Base-by-base conservation (phyloP, 139 green algal species). In the Chlamydomonas sp. region DNA sequence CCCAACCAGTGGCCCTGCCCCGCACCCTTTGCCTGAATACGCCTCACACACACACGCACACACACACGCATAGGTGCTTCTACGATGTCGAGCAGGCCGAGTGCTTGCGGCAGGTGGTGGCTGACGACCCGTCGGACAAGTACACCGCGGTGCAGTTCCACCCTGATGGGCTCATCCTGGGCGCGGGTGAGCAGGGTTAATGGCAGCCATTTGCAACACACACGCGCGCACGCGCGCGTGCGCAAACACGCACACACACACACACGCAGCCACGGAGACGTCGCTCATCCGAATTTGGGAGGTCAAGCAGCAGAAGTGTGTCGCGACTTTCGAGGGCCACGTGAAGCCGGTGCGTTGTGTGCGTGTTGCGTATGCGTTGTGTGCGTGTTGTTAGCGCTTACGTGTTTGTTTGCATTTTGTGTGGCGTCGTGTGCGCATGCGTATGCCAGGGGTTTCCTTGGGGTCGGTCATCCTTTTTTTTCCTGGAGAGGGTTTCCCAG, bases 141-240 rank as follows among this genome's bases (percentile, higher is more conserved):
- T 83, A 80, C 66, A 80, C 79, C 3, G 58, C 67, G 26, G 35
- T 83, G 8, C 63, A 76, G 20, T 88, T 95, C 49, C 90, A 97
- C 72, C 90, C 89, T 2, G 91, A 97, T 64, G 90, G 91, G 29
- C 76, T 96, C 28, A 92, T 98, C 63, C 81, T 96, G 38, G 88
- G 85, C 1, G 95, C 85, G 2, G 91, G 87, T 69, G 62, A 54
- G 62, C 8, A n/a, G 50, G 50, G 50, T 61, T 34, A 61, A 61
- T 57, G 20, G 22, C 47, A 28, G 47, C 22, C 47, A 57, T 28
- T 57, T 16, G 20, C 22, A 57, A 57, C 20, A 57, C 47, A 57
- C 16, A 57, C 47, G 20, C 22, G 16, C 22, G 47, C 47, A 28
- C 22, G 3, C 50, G 22, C 35, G 35, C 3, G 26, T 54, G 3